Conservation (phyloP, 1,284 basidiomycete genomes). For the Austroboletus novae-zelandiae region DNA sequence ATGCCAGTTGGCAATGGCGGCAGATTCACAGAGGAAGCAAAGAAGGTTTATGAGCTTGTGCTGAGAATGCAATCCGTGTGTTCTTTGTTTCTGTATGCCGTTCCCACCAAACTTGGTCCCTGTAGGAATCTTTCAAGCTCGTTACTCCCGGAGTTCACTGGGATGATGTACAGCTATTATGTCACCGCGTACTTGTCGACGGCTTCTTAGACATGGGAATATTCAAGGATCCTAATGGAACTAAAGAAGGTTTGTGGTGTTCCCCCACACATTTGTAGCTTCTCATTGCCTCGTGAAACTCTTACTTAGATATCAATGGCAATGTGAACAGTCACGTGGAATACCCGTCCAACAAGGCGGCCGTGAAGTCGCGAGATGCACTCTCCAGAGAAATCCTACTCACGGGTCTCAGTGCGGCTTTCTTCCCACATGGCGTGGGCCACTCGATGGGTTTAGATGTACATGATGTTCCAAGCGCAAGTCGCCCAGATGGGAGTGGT, state of each 20-base stretch:
- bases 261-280: not conserved
- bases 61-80: constrained; percentile 79
- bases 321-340: not conserved
- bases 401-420: constrained; percentile 75
- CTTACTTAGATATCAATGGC: constrained; percentile 6
- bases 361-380: constrained; percentile 14
- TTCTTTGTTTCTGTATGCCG: not conserved
- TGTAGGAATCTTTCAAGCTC: constrained; percentile 64
- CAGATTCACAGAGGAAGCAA: constrained; percentile 76
- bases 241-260: constrained; percentile 11
- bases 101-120: not conserved
- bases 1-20: constrained; percentile 89
- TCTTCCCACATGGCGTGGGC: constrained; percentile 91
- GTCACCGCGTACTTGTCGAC: constrained; percentile 73
- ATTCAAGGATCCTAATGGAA: constrained; percentile 54
- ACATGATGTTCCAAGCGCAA: constrained; percentile 78
- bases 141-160: constrained; percentile 77
- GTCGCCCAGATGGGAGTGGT: constrained; percentile 57
- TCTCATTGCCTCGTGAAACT: not conserved
- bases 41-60: constrained; percentile 81
- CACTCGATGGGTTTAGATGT: constrained; percentile 89
- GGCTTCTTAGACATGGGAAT: constrained; percentile 85
- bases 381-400: constrained; percentile 51
- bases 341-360: constrained; percentile 2
- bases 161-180: constrained; percentile 81